phyloP scores from a whole-genome alignment of 2,329 filamentous ascomycete genomes.

The Penicillium hesseltinei region DNA sequence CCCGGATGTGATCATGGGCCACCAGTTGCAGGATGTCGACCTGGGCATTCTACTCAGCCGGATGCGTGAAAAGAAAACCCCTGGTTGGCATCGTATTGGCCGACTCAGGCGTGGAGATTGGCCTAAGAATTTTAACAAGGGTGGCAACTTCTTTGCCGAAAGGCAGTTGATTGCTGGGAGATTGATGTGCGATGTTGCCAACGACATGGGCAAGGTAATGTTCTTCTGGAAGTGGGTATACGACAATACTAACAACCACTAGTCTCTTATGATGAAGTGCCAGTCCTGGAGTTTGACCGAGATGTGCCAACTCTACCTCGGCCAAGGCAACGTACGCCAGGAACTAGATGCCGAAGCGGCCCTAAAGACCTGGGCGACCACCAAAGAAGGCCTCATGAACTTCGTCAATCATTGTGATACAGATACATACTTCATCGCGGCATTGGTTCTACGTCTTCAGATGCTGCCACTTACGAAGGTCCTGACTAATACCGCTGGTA shows the following conservation, averaged over 20 bases:
- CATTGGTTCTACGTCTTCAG: slow-evolving; percentile 82
- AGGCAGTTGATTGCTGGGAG: slow-evolving; percentile 85
- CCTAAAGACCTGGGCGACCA: slow-evolving; percentile 79
- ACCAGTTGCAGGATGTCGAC: slow-evolving; percentile 95
- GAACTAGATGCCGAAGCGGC: slow-evolving; percentile 88
- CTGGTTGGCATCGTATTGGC: slow-evolving; percentile 91
- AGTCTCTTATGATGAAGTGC: slow-evolving; percentile 91
- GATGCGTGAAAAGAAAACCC: slow-evolving; percentile 84
- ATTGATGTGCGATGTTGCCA: slow-evolving; percentile 87
- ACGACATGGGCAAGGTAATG: slow-evolving; percentile 80
- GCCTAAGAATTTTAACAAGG: slow-evolving; percentile 82
- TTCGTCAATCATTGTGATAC: slow-evolving; percentile 92
- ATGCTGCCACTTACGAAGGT: slow-evolving; percentile 93
- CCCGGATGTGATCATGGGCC: slow-evolving; percentile 89
- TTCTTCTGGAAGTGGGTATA: not conserved
- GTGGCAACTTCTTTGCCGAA: slow-evolving; percentile 88
- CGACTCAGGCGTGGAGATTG: slow-evolving; percentile 78
- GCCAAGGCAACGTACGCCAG: slow-evolving; percentile 66
- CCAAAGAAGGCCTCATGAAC: slow-evolving; percentile 83
- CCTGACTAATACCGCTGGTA: slow-evolving; percentile 91
- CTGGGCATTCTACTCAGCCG: slow-evolving; percentile 87
- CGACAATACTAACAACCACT: slow-evolving; percentile 25
- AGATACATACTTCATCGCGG: slow-evolving; percentile 94
- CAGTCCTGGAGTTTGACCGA: slow-evolving; percentile 98
- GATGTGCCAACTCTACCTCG: slow-evolving; percentile 90